phyloP scores from a whole-genome alignment of 2,329 filamentous ascomycete genomes.

The Tolypocladium endophyticum region DNA sequence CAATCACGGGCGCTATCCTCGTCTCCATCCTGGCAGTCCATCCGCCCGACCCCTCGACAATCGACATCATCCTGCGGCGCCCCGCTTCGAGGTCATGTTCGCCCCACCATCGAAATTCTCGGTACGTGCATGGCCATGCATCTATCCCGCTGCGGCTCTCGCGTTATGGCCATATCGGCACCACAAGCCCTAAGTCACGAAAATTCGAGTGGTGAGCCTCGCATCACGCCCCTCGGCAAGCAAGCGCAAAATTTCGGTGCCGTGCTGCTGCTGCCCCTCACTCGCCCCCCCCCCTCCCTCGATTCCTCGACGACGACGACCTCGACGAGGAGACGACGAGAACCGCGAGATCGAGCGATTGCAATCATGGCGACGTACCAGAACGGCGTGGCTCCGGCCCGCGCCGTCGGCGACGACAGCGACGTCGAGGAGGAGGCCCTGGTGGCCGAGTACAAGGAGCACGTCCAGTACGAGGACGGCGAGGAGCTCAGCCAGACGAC shows the following conservation, averaged over 20 bases:
- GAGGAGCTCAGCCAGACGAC: constrained; percentile 68
- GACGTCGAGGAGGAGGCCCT: constrained; percentile 94
- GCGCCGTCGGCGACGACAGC: constrained; percentile 66
- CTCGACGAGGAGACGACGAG: constrained; percentile 12
- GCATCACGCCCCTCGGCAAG: constrained; percentile 13
- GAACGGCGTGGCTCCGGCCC: constrained; percentile 49
- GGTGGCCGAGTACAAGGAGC: constrained; percentile 91
- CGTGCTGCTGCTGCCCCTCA: constrained; percentile 15
- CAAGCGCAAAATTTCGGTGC: constrained; percentile 25
- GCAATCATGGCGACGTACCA: constrained; percentile 49
- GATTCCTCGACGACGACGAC: constrained; percentile 15
- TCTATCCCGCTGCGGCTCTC: constrained; percentile 9
- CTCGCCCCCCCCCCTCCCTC: background rate
- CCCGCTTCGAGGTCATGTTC: constrained; percentile 14
- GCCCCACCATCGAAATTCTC: constrained; percentile 10
- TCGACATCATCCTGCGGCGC: constrained; percentile 3
- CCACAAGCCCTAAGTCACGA: constrained; percentile 29
- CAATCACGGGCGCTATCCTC: background rate
- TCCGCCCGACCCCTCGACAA: background rate
- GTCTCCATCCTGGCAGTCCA: background rate
- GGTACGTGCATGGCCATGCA: constrained; percentile 17
- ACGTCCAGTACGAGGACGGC: constrained; percentile 86
- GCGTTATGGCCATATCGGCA: constrained; percentile 17
- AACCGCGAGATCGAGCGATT: constrained; percentile 16
- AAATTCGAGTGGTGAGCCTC: constrained; percentile 18